Evolutionary conservation across 768 basidiomycete genomes (phyloP).

Genomic region (Mycena rebaudengoi): DNA sequence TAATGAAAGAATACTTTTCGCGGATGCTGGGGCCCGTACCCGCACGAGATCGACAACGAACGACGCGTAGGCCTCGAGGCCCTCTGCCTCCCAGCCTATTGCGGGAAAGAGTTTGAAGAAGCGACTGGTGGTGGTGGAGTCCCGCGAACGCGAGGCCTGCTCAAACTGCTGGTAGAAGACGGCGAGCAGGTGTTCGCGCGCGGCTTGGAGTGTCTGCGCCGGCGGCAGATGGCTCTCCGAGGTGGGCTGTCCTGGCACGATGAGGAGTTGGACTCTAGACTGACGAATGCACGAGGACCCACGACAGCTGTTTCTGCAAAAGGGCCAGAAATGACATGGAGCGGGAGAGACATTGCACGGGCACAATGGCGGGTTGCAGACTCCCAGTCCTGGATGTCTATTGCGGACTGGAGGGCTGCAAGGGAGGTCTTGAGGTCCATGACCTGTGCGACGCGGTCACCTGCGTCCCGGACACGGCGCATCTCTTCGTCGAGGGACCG

Average conservation of each 20-base stretch:
- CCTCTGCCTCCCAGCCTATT: conserved; percentile 93
- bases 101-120: conserved; percentile 98
- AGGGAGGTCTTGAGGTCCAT: conserved; percentile 83
- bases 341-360: conserved; percentile 86
- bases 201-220: conserved; percentile 77
- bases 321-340: conserved; percentile 78
- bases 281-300: conserved; percentile 39
- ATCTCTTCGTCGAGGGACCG: conserved; percentile 92
- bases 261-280: conserved; percentile 14
- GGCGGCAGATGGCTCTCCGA: conserved; percentile 89
- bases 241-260: conserved; percentile 72
- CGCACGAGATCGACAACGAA: conserved; percentile 94
- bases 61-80: conserved; percentile 89
- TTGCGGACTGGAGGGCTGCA: conserved; percentile 69
- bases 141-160: conserved; percentile 79
- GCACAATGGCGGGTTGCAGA: conserved; percentile 91
- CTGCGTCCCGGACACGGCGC: conserved; percentile 86
- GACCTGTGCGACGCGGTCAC: conserved; percentile 91
- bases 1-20: conserved; percentile 68
- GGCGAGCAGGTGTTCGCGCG: conserved; percentile 76
- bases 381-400: conserved; percentile 93
- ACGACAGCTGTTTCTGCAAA: conserved; percentile 93
- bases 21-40: conserved; percentile 76
- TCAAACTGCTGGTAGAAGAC: conserved; percentile 86
- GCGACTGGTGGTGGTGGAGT: conserved; percentile 87